Percentiles rank a stretch among this genome's conserved stretches.
phyloP scores from a whole-genome alignment of 768 basidiomycete species.

The Termitomyces sp. region DNA sequence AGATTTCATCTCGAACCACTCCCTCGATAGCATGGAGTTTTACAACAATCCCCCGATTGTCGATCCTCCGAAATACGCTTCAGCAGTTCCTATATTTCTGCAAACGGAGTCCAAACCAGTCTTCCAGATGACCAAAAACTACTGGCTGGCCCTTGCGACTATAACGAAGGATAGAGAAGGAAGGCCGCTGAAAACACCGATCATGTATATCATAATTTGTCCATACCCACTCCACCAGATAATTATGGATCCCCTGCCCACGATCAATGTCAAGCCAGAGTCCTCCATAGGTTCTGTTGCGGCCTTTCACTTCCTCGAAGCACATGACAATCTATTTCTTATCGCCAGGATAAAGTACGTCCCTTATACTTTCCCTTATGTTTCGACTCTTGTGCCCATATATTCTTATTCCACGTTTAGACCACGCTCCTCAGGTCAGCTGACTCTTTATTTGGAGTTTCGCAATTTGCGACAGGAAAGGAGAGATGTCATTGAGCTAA shows the following conservation, averaged over 20 bases:
- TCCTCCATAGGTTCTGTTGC: background rate
- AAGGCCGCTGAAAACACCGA: background rate
- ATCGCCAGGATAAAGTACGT: background rate
- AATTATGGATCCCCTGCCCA: background rate
- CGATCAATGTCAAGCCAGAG: background rate
- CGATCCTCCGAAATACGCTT: background rate
- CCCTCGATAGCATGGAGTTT: background rate
- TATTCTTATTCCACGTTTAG: background rate
- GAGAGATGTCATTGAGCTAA: background rate
- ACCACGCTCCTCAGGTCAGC: background rate
- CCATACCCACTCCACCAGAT: background rate
- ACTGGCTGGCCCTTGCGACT: slow-evolving; percentile 1
- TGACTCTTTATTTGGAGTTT: background rate
- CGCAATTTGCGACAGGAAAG: background rate
- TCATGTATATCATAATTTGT: background rate
- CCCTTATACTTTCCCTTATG: background rate
- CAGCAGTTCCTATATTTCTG: background rate
- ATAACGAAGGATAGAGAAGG: background rate
- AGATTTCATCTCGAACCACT: background rate
- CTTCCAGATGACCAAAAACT: background rate
- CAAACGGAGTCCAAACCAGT: background rate
- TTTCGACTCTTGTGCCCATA: background rate
- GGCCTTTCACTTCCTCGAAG: slow-evolving; percentile 6
- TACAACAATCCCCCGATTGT: background rate
- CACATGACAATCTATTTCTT: background rate